Evolutionary conservation across 306 rosid species (phyloP), one percentile per base, ranked within the genome.

Genomic region (Cajanus cajan): DNA sequence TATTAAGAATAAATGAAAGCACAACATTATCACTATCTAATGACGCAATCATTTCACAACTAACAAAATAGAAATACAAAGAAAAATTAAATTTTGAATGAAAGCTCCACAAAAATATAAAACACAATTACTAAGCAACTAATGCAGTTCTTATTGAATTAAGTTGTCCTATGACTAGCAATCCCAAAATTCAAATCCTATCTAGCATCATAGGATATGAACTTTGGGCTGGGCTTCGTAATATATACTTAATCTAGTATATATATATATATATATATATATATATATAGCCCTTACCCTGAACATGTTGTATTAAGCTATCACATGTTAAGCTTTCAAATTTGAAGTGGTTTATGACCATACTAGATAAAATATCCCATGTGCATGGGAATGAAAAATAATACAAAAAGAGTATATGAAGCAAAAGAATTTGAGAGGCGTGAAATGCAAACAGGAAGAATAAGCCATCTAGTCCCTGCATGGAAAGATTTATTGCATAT

Each of bases 1-100:
- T 79, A 73, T 80, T 55, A 45, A 69, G 66, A 65, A 83, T 48
- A 81, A 37, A 73, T 10, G 44, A 18, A 62, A 72, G 68, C n/a
- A 47, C 70, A 55, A 31, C 50, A 66, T 63, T 12, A 68, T 50
- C 36, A 54, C 40, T 28, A 52, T 78, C 66, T 47, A 45, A 47
- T 55, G 61, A 69, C 40, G 59, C 39, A 74, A 79, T 61, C 71
- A 61, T 62, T 22, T 16, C 40, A 41, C 40, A 58, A 70, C 39
- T 28, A 71, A 50, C 31, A 62, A 81, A 76, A 16, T 28, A 68
- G 73, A 64, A 82, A 57, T n/a, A 54, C 6, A 70, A 51, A 69
- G 36, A 1, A 55, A 65, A 47, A 73, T 6, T 59, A 73, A 37
- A 14, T 33, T 52, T 52, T 63, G n/a, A 68, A 43, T 2, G 43